Conservation (phyloP, 345 rosid genomes). For the Iberis pinnata region DNA sequence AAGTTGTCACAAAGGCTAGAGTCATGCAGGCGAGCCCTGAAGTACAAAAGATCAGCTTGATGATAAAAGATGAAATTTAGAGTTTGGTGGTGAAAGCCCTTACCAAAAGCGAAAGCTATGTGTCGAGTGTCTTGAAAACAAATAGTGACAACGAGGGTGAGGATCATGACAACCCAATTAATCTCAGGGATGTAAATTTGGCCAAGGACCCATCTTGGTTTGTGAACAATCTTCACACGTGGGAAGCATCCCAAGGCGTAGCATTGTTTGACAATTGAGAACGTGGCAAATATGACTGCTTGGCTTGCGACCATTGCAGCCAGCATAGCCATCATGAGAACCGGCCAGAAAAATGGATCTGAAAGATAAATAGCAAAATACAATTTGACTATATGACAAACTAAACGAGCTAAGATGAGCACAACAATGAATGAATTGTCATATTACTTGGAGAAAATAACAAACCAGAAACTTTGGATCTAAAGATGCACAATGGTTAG, state of each 20-base stretch:
- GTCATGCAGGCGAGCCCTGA: conserved; percentile 75
- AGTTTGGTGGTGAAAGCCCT: conserved; percentile 20
- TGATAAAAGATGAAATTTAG: not conserved
- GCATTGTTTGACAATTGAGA: conserved; percentile 77
- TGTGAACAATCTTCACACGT: conserved; percentile 81
- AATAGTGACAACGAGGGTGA: conserved; percentile 57
- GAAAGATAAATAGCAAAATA: conserved; percentile 22
- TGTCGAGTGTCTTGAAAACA: conserved; percentile 53
- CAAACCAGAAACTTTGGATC: conserved; percentile 11
- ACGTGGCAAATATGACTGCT: conserved; percentile 68
- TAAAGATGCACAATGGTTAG: not conserved
- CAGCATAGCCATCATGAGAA: conserved; percentile 61
- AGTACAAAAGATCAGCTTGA: conserved; percentile 21
- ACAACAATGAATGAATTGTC: not conserved
- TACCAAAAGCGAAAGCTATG: conserved; percentile 83
- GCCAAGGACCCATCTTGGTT: conserved; percentile 70
- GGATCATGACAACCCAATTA: conserved; percentile 90
- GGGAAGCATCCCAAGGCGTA: conserved; percentile 90
- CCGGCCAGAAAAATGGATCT: conserved; percentile 77
- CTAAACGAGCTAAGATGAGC: conserved; percentile 4
- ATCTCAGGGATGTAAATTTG: conserved; percentile 92
- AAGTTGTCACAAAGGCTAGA: conserved; percentile 58
- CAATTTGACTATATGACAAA: conserved; percentile 6
- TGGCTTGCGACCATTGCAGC: conserved; percentile 85
- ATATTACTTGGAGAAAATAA: conserved; percentile 18